Percentiles rank a stretch among this genome's conserved stretches.
phyloP scores from a whole-genome alignment of 805 yeast species.

The Spencermartinsiella europaea region DNA sequence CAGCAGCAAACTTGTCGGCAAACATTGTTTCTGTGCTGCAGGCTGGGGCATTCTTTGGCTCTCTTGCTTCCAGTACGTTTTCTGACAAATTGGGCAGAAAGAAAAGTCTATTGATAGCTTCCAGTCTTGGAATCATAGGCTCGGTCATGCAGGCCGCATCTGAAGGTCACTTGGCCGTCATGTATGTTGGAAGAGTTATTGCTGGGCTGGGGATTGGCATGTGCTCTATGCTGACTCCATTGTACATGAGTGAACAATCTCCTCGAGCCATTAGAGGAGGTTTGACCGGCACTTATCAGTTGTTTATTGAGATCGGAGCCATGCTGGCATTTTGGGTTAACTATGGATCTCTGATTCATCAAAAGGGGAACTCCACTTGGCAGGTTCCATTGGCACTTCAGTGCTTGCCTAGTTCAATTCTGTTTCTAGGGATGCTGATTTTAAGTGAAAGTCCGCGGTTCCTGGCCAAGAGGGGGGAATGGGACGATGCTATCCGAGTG shows the following conservation, averaged over 20 bases:
- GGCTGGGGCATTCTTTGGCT: slow-evolving; percentile 72
- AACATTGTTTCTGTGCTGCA: slow-evolving; percentile 77
- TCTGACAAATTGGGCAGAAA: slow-evolving; percentile 47
- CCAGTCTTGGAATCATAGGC: slow-evolving; percentile 44
- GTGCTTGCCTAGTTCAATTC: slow-evolving; percentile 10
- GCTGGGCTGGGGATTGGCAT: slow-evolving; percentile 55
- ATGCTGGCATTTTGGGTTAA: slow-evolving; percentile 12
- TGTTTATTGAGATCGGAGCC: slow-evolving; percentile 6
- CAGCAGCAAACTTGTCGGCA: slow-evolving; percentile 52
- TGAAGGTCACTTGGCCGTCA: slow-evolving; percentile 19
- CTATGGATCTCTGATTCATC: slow-evolving; percentile 7
- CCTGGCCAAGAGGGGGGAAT: slow-evolving; percentile 29
- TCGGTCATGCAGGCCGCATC: slow-evolving; percentile 44
- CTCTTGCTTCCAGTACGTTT: slow-evolving; percentile 43
- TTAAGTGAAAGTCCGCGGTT: slow-evolving; percentile 40
- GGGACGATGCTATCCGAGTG: slow-evolving; percentile 3
- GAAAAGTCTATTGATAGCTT: slow-evolving; percentile 42
- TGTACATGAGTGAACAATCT: slow-evolving; percentile 74
- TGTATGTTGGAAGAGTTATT: slow-evolving; percentile 57
- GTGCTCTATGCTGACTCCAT: slow-evolving; percentile 77
- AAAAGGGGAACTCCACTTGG: slow-evolving; percentile 10
- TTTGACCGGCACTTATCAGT: slow-evolving; percentile 19
- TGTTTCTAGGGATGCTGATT: slow-evolving; percentile 39
- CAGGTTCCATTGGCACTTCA: slow-evolving; percentile 21
- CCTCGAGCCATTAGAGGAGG: slow-evolving; percentile 61